These are phyloP conservation scores for Solanum megistacrolobum DNA, from an alignment of 257 asterid species.

Conservation along the genomic window DNA sequence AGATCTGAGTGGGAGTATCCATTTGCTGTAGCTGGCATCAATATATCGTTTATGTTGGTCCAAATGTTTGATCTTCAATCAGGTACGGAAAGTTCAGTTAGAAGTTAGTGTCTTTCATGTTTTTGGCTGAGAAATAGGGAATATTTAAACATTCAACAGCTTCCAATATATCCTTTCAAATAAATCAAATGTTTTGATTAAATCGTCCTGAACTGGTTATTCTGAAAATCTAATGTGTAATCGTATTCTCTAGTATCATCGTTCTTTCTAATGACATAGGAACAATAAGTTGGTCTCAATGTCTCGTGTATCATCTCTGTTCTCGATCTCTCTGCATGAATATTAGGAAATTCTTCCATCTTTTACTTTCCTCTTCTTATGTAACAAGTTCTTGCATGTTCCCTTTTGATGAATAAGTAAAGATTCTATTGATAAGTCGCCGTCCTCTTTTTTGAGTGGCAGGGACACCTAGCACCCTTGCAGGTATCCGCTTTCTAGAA, in stretches of 20 bases:
- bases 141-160: not conserved
- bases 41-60: conserved; percentile 82
- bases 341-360: not conserved
- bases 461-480: conserved; percentile 56
- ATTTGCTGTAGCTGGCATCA: conserved; percentile 96
- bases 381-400: not conserved
- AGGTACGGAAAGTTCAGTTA: conserved; percentile 28
- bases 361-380: not conserved
- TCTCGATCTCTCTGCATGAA: not conserved
- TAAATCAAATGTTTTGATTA: not conserved
- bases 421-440: not conserved
- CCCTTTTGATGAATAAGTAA: not conserved
- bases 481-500: conserved; percentile 68
- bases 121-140: not conserved
- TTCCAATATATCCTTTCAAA: not conserved
- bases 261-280: not conserved
- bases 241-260: not conserved
- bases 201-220: not conserved
- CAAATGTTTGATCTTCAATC: conserved; percentile 98
- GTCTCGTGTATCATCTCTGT: not conserved
- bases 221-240: not conserved
- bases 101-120: not conserved
- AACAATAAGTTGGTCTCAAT: not conserved
- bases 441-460: conserved; percentile 9
- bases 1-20: conserved; percentile 99